A percentile compares a stretch with the other conserved stretches of the same genome.
phyloP scores from a whole-genome alignment of 148 eudicot genomes.

The Rhododendron griersonianum region DNA sequence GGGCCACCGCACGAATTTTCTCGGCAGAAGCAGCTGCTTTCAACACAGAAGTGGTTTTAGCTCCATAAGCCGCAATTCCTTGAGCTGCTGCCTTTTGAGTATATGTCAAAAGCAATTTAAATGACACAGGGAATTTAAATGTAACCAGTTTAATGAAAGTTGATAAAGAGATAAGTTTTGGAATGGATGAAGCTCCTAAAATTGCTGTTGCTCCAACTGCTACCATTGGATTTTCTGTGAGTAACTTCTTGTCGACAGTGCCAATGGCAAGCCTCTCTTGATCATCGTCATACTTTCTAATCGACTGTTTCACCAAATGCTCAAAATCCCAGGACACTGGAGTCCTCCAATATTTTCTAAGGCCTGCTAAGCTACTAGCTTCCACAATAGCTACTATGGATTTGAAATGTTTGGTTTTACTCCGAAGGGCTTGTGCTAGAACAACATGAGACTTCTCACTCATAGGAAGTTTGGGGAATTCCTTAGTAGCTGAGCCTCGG shows the following conservation, averaged over 20 bases:
- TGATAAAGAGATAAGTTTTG: neutral
- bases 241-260: neutral
- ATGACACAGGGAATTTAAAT: neutral
- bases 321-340: neutral
- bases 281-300: neutral
- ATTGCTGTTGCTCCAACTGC: slow-evolving; percentile 6
- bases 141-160: neutral
- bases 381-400: slow-evolving; percentile 5
- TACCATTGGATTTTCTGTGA: neutral
- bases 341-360: neutral
- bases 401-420: slow-evolving; percentile 2
- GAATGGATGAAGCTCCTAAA: slow-evolving; percentile 2
- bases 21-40: slow-evolving; percentile 1
- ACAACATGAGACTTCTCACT: neutral
- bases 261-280: neutral
- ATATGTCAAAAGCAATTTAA: neutral
- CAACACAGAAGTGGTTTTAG: neutral
- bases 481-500: neutral
- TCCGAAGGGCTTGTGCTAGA: neutral
- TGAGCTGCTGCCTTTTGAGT: slow-evolving; percentile 4
- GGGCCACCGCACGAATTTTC: neutral
- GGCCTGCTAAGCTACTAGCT: neutral
- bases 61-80: neutral
- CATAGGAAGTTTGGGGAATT: neutral
- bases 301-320: neutral